Evolutionary conservation across 257 asterid genomes (phyloP).

Genomic region (Rauvolfia tetraphylla): DNA sequence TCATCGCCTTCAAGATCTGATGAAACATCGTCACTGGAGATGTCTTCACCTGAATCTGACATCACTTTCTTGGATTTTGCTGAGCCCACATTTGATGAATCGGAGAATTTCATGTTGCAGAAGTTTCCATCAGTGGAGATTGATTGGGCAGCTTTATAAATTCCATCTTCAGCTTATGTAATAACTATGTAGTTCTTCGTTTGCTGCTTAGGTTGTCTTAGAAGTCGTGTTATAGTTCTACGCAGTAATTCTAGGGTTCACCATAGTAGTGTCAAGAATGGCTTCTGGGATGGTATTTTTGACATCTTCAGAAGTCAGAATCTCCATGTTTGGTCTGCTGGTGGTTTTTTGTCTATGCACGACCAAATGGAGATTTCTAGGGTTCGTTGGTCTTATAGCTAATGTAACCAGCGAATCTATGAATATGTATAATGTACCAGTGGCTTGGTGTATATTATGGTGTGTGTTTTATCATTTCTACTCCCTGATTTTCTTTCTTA

Average conservation of each 20-base stretch:
- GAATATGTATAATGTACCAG: neutral
- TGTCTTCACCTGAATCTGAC: conserved; percentile 56
- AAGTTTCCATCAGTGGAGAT: conserved; percentile 89
- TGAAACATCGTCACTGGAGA: conserved; percentile 26
- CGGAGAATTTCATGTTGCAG: conserved; percentile 41
- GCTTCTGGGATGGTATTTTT: conserved; percentile 74
- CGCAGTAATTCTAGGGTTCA: conserved; percentile 7
- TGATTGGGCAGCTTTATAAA: conserved; percentile 74
- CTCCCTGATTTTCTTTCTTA: neutral
- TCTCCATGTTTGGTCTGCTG: conserved; percentile 44
- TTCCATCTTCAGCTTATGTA: neutral
- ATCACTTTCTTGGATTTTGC: conserved; percentile 40
- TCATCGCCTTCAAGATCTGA: conserved; percentile 32
- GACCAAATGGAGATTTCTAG: conserved; percentile 30
- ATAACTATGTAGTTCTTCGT: neutral
- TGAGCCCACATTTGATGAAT: conserved; percentile 40
- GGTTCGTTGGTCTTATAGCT: conserved; percentile 12
- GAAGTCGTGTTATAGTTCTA: neutral
- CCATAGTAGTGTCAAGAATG: conserved; percentile 17
- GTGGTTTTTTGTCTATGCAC: conserved; percentile 59
- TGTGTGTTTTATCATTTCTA: neutral
- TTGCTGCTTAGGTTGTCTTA: conserved; percentile 5
- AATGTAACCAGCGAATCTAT: conserved; percentile 5
- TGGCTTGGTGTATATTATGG: conserved; percentile 2
- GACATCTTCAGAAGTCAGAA: conserved; percentile 62